Evolutionary conservation across 768 basidiomycete species (phyloP).

Genomic region (Coprinellus aureogranulatus): DNA sequence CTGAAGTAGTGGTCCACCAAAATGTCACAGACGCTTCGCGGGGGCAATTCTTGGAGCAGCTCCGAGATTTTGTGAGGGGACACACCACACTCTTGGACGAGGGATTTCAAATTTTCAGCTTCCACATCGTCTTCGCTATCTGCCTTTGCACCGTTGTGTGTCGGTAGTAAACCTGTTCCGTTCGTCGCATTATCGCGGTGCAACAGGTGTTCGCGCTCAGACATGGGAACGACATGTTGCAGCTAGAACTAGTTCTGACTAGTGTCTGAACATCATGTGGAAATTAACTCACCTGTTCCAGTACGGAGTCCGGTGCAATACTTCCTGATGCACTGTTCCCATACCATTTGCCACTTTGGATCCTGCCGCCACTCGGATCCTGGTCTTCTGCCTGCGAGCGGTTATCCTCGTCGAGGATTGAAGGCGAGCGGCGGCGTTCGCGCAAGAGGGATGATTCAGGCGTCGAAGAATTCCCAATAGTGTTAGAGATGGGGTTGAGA

Average conservation of each 20-base stretch:
- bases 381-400: constrained; percentile 76
- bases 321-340: constrained; percentile 83
- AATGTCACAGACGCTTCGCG: constrained; percentile 67
- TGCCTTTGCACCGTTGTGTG: constrained; percentile 7
- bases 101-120: constrained; percentile 75
- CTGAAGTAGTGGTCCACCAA: constrained; percentile 82
- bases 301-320: constrained; percentile 72
- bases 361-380: constrained; percentile 70
- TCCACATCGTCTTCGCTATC: constrained; percentile 43
- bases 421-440: constrained; percentile 46
- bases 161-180: constrained; percentile 2
- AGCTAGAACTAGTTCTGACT: constrained; percentile 16
- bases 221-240: constrained; percentile 20
- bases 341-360: constrained; percentile 85
- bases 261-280: not conserved
- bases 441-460: constrained; percentile 26
- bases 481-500: no score
- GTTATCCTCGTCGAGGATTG: constrained; percentile 62
- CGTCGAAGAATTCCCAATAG: constrained; percentile 34
- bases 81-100: constrained; percentile 92
- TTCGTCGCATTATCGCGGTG: not conserved
- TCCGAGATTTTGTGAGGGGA: constrained; percentile 88
- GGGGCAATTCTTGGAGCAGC: constrained; percentile 84
- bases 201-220: not conserved
- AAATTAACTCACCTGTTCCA: constrained; percentile 61